Conservation (phyloP, 2,329 filamentous ascomycete genomes). For the Talaromyces sp. region DNA sequence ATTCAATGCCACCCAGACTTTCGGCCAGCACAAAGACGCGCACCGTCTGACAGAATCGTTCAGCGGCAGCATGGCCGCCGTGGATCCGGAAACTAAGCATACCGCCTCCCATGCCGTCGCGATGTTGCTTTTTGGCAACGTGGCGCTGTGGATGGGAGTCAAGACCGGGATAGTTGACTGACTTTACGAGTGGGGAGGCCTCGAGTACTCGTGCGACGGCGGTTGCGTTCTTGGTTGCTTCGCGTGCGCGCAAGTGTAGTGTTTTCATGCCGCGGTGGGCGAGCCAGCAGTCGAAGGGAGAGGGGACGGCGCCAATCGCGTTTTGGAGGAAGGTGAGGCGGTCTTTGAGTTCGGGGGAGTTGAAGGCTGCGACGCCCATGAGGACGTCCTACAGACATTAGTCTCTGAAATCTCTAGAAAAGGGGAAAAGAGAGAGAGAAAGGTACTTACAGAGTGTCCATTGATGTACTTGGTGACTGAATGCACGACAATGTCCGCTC, state of each 20-base stretch:
- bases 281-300: constrained; percentile 95
- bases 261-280: constrained; percentile 97
- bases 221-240: constrained; percentile 77
- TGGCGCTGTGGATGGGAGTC: constrained; percentile 79
- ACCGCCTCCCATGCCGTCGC: constrained; percentile 87
- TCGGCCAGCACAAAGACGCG: constrained; percentile 91
- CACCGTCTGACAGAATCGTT: constrained; percentile 86
- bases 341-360: constrained; percentile 72
- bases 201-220: constrained; percentile 73
- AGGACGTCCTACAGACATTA: constrained; percentile 66
- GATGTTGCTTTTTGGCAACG: constrained; percentile 87
- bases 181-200: constrained; percentile 72
- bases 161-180: constrained; percentile 93
- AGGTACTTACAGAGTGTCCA: constrained; percentile 63
- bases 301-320: constrained; percentile 91
- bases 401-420: constrained; percentile 10
- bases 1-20: constrained; percentile 87
- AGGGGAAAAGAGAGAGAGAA: not conserved
- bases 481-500: constrained; percentile 95
- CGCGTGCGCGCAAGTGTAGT: constrained; percentile 82
- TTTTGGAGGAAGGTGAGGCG: constrained; percentile 91
- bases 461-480: constrained; percentile 99
- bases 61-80: constrained; percentile 79
- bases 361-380: constrained; percentile 96
- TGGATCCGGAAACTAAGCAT: constrained; percentile 96